Evolutionary conservation across 2,329 filamentous ascomycete genomes (phyloP).

Genomic region (Sporothrix phasma): DNA sequence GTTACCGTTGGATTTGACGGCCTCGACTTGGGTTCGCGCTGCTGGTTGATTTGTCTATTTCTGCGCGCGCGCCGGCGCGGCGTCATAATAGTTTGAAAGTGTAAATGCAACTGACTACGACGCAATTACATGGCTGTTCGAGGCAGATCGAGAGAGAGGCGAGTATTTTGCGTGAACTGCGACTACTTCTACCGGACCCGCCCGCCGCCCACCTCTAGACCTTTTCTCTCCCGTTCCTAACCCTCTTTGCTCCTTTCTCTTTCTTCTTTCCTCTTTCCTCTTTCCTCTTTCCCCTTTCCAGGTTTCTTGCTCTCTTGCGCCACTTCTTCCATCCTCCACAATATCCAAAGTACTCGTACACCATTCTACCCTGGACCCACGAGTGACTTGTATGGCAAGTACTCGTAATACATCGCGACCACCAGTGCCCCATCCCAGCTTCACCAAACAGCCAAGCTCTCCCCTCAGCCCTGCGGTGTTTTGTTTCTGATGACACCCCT

Average conservation of each 20-base stretch:
- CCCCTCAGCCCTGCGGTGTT: slow-evolving; percentile 12
- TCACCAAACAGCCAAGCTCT: background rate
- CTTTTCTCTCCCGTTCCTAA: background rate
- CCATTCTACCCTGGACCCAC: slow-evolving; percentile 10
- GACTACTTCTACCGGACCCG: slow-evolving; percentile 4
- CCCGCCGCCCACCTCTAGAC: background rate
- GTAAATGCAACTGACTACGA: background rate
- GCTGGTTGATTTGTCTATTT: too few relatives aligned
- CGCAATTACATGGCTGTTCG: background rate
- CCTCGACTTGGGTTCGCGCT: background rate
- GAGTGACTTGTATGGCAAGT: slow-evolving; percentile 17
- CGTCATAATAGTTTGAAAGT: background rate
- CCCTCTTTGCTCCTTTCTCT: background rate
- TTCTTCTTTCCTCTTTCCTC: too few relatives aligned
- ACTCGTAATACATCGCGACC: slow-evolving; percentile 12
- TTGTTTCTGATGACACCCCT: background rate
- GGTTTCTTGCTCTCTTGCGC: too few relatives aligned
- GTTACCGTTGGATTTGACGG: background rate
- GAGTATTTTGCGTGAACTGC: background rate
- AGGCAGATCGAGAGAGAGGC: background rate
- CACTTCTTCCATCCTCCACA: background rate
- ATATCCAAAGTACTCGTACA: too few relatives aligned
- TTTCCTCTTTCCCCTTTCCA: background rate
- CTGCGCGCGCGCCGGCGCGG: background rate
- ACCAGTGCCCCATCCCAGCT: background rate